These are phyloP conservation scores for Backusella circina DNA, from an alignment of 192 early-diverging fungal species.

Conservation along the genomic window DNA sequence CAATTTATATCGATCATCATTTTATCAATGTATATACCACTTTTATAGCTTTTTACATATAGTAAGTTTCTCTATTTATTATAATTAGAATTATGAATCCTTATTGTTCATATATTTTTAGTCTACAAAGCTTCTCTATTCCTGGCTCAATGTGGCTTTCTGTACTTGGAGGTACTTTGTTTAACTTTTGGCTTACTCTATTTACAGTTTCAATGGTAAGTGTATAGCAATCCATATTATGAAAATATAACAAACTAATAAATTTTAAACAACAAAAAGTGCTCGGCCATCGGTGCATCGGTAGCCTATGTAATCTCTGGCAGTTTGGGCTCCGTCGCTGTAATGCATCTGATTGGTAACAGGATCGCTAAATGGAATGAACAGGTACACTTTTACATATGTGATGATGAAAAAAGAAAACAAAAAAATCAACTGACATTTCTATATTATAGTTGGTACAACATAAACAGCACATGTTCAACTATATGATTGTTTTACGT, in stretches of 20 bases:
- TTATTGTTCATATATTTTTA: constrained; percentile 20
- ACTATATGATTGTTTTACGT: constrained; percentile 56
- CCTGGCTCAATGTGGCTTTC: constrained; percentile 64
- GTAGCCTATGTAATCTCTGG: constrained; percentile 51
- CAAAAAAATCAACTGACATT: neutral
- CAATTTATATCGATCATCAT: constrained; percentile 47
- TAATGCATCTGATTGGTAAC: constrained; percentile 41
- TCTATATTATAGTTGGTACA: constrained; percentile 20
- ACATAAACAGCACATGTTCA: constrained; percentile 54
- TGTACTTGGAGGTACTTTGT: constrained; percentile 53
- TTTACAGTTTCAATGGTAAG: constrained; percentile 46
- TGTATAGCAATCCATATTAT: neutral
- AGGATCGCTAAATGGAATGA: constrained; percentile 45
- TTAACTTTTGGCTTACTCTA: constrained; percentile 48
- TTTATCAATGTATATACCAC: constrained; percentile 46
- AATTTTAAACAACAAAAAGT: constrained; percentile 29
- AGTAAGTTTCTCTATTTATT: constrained; percentile 41
- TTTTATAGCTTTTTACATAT: constrained; percentile 47
- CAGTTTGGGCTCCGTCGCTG: constrained; percentile 43
- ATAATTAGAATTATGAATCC: neutral
- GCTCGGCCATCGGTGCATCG: constrained; percentile 49
- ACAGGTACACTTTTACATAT: constrained; percentile 41
- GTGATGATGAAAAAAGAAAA: neutral
- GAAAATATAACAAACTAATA: constrained; percentile 8
- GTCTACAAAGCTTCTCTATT: constrained; percentile 58